Percentiles rank a stretch among this genome's conserved stretches.
Evolutionary conservation across 208 protist species (phyloP).

Genomic region (Leptomonas pyrrhocoris): DNA sequence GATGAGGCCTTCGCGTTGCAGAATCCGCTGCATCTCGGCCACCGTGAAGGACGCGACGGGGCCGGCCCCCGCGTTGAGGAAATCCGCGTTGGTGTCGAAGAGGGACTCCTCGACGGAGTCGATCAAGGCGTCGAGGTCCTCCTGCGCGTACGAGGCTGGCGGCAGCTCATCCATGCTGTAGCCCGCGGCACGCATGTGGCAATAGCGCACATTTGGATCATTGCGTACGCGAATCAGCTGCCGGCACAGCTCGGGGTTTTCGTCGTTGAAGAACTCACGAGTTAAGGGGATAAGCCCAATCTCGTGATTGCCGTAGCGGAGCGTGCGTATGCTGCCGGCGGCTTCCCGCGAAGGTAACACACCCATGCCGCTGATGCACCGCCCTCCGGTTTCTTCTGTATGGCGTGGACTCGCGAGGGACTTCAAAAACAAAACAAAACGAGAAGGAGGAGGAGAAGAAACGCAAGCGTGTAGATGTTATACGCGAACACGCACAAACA

Average conservation of each 20-base stretch:
- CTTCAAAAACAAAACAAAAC: conserved; percentile 6
- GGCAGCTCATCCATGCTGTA: conserved; percentile 54
- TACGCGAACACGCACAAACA: too few relatives aligned
- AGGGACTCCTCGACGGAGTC: conserved; percentile 50
- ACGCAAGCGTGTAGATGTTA: too few relatives aligned
- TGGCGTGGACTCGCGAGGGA: too few relatives aligned
- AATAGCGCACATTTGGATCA: conserved; percentile 74
- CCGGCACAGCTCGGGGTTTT: conserved; percentile 41
- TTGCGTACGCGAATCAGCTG: conserved; percentile 77
- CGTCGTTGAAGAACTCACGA: conserved; percentile 45
- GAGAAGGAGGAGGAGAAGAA: too few relatives aligned
- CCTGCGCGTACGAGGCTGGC: conserved; percentile 49
- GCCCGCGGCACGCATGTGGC: conserved; percentile 48
- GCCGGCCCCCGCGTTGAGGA: conserved; percentile 42
- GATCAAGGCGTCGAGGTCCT: conserved; percentile 53
- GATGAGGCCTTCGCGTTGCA: conserved; percentile 19
- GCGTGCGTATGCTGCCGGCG: conserved; percentile 51
- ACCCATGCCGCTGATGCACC: conserved; percentile 37
- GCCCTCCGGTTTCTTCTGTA: too few relatives aligned
- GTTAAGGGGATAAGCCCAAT: conserved; percentile 69
- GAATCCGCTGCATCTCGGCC: conserved; percentile 22
- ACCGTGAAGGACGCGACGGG: conserved; percentile 15
- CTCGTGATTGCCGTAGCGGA: conserved; percentile 79
- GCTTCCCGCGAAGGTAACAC: conserved; percentile 54
- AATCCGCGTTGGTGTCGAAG: conserved; percentile 55